Base-by-base conservation (phyloP, 345 rosid species). In the Citrus cavaleriei region DNA sequence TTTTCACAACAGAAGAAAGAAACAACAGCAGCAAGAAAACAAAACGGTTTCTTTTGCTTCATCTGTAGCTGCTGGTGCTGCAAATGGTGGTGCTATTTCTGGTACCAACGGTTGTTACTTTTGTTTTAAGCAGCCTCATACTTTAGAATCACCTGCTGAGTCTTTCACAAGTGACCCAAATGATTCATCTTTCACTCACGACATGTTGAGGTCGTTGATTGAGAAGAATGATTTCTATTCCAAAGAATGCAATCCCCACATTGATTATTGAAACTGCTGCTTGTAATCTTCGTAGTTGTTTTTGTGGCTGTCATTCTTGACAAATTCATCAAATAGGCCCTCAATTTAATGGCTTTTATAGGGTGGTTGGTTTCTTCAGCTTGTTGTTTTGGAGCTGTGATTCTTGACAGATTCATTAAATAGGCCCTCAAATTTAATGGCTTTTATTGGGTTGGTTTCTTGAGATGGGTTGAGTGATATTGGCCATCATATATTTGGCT, bases 141-240 rank as follows among this genome's bases (percentile, higher is more conserved):
- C 83, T 72, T 32, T 75, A 83, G 90, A 80, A 40, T 86, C 92
- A 22, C 68, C 86, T 74, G 77, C 49, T 34, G 81, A 80, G 30
- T 86, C 90, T 42, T 63, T 25, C 2, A 40, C 81, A 21, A 87
- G 88, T 35, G 93, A 91, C 59, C 91, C 93, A 58, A 82, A 91
- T 81, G 85, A 84, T 68, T 85, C 86, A 55, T 72, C 57, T 22
- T 89, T 86, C 70, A 80, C 89, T 13, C 55, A 66, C 66, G 90
- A 81, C 51, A 89, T 74, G 93, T 68, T 89, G 59, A 82, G 70
- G 77, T 66, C 66, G 60, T 72, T 91, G 85, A 87, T 91, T 37
- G 88, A 88, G 78, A 81, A 12, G n/a, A 91, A 89, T 68, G 89
- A 82, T 80, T 91, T 91, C 77, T 88, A 79, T 84, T 82, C 85